These are phyloP conservation scores for Letharia lupina DNA, from an alignment of 495 filamentous ascomycete genomes.

Conservation along the genomic window DNA sequence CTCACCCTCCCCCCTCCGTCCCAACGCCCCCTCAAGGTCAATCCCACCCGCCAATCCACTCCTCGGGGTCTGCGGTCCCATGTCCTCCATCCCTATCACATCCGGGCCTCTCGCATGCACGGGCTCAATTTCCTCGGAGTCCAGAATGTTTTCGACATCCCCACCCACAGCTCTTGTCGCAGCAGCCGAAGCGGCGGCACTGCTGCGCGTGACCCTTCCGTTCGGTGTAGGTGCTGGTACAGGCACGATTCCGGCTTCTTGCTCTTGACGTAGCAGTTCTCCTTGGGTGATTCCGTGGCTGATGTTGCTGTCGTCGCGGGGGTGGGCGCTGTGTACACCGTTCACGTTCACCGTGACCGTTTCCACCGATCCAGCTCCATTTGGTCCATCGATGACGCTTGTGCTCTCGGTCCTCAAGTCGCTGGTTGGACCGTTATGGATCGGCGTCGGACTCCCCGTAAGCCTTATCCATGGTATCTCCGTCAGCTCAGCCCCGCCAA, in stretches of 20 bases:
- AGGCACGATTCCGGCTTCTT: constrained; percentile 55
- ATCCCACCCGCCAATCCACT: constrained; percentile 21
- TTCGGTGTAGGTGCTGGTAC: constrained; percentile 22
- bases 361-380: constrained; percentile 61
- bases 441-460: constrained; percentile 29
- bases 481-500: constrained; percentile 86
- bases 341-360: constrained; percentile 62
- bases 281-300: constrained; percentile 58
- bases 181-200: constrained; percentile 21
- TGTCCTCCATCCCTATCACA: constrained; percentile 76
- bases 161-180: constrained; percentile 30
- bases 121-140: constrained; percentile 42
- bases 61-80: constrained; percentile 60
- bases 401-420: constrained; percentile 55
- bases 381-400: constrained; percentile 61
- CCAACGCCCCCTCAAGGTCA: constrained; percentile 21
- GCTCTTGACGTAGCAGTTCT: constrained; percentile 69
- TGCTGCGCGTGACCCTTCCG: constrained; percentile 20
- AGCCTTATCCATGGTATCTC: constrained; percentile 80
- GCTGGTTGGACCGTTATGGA: constrained; percentile 5
- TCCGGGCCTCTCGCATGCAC: constrained; percentile 78
- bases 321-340: constrained; percentile 40
- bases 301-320: constrained; percentile 24
- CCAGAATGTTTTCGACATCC: constrained; percentile 18
- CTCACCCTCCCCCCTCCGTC: constrained; percentile 17